Base-by-base conservation (phyloP, 768 basidiomycete genomes). In the Mycena haematopus region DNA sequence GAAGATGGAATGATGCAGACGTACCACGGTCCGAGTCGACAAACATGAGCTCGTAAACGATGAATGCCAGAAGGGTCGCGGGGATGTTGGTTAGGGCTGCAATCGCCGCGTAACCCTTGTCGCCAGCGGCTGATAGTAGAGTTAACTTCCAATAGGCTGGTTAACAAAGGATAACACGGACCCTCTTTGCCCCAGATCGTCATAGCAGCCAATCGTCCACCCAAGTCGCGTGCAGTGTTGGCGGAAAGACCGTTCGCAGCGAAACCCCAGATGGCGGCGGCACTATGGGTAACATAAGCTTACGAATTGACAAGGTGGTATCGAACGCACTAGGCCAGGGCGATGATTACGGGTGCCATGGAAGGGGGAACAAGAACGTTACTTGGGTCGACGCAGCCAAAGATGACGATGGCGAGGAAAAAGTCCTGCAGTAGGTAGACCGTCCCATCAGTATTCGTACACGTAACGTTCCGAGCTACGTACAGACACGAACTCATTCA, bases 171-270 rank as follows among this genome's bases (percentile, higher is more conserved):
- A 33, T 14, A 24, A 27, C 0, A 60, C 72, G 22, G 62, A 80
- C 81, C 81, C 65, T 71, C 68, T 2, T 35, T 69, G 21, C 89
- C 89, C 81, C 85, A 90, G 57, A 90, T 82, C 4, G 86, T 78
- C 73, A 91, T 70, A 0, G 80, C 83, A 66, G 83, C 81, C n/a
- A 90, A 63, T 17, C 89, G 84, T 5, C 81, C 86, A 21, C 89
- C 89, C 45, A 91, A 29, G 70, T 91, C 89, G 69, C 89, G 87
- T 29, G 88, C 87, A 3, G 86, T 74, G 72, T 91, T 91, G 35
- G 88, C 78, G 15, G 86, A 79, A 47, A 91, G 72, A 24, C 82
- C 81, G 36, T 79, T 76, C 3, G 81, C 75, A 6, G 83, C 76
- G 70, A 77, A 90, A 40, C 87, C 84, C 87, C 88, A 90, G 61